Conservation (phyloP, 495 filamentous ascomycete species). For the Amniculicola lignicola region DNA sequence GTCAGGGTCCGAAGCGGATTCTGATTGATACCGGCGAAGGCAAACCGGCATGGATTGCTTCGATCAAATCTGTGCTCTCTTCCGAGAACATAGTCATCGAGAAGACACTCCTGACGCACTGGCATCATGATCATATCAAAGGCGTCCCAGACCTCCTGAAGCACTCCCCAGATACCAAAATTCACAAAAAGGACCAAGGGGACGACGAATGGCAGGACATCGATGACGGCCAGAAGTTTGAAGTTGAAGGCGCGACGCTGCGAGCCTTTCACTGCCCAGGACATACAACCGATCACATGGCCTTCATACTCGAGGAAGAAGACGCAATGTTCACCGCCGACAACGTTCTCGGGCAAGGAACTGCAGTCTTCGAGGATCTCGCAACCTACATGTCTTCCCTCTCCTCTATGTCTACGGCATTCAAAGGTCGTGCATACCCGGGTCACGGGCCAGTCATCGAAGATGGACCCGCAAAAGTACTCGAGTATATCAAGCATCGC, state of each 20-base stretch:
- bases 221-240: slow-evolving; percentile 67
- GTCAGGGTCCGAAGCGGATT: slow-evolving; percentile 35
- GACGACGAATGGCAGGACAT: slow-evolving; percentile 41
- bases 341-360: slow-evolving; percentile 91
- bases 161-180: slow-evolving; percentile 55
- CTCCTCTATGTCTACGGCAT: slow-evolving; percentile 62
- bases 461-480: slow-evolving; percentile 61
- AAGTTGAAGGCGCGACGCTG: slow-evolving; percentile 71
- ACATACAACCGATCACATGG: slow-evolving; percentile 84
- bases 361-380: slow-evolving; percentile 86
- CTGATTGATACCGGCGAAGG: slow-evolving; percentile 46
- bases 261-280: slow-evolving; percentile 76
- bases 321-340: slow-evolving; percentile 91
- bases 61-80: slow-evolving; percentile 59
- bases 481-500: slow-evolving; percentile 80
- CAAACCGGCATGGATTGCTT: slow-evolving; percentile 49
- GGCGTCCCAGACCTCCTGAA: slow-evolving; percentile 66
- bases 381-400: slow-evolving; percentile 69
- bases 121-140: slow-evolving; percentile 81
- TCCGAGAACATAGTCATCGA: slow-evolving; percentile 64
- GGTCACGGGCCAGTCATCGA: slow-evolving; percentile 78
- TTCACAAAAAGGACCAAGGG: slow-evolving; percentile 57
- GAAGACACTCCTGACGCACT: slow-evolving; percentile 75
- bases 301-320: slow-evolving; percentile 59
- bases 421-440: slow-evolving; percentile 74